phyloP scores from a whole-genome alignment of 768 basidiomycete genomes.

The Clathrus columnatus region DNA sequence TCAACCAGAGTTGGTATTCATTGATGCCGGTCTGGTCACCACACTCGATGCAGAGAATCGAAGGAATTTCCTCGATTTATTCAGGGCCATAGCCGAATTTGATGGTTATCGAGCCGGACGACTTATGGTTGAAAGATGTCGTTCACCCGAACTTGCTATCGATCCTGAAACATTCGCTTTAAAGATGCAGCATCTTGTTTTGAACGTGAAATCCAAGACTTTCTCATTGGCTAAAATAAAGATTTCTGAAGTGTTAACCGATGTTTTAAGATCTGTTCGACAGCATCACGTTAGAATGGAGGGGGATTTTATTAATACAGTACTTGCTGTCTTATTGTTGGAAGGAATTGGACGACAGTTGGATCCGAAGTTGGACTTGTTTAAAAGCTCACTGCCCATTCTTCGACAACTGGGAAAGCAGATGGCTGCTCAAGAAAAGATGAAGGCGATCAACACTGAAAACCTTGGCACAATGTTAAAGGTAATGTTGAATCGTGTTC shows the following conservation, averaged over 20 bases:
- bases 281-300: constrained; percentile 97
- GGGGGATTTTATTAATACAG: constrained; percentile 96
- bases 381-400: constrained; percentile 93
- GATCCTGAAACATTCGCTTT: constrained; percentile 94
- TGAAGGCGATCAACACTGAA: constrained; percentile 53
- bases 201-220: constrained; percentile 91
- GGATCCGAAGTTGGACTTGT: constrained; percentile 87
- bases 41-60: constrained; percentile 77
- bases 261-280: constrained; percentile 80
- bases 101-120: constrained; percentile 94
- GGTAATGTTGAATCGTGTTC: constrained; percentile 40
- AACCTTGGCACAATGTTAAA: constrained; percentile 84
- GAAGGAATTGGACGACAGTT: constrained; percentile 95
- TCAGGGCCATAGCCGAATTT: constrained; percentile 91
- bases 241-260: constrained; percentile 85
- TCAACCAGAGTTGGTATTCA: constrained; percentile 89
- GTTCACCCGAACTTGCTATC: constrained; percentile 79
- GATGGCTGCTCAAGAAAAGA: constrained; percentile 70
- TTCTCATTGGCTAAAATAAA: constrained; percentile 96
- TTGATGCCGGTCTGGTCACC: constrained; percentile 93
- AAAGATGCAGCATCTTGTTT: constrained; percentile 93
- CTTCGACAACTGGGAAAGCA: constrained; percentile 84
- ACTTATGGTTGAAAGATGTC: constrained; percentile 93
- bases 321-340: constrained; percentile 84
- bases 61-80: constrained; percentile 91